Evolutionary conservation across 768 basidiomycete species (phyloP), one percentile per base, ranked within the genome.

Genomic region (Cystofilobasidium capitatum): DNA sequence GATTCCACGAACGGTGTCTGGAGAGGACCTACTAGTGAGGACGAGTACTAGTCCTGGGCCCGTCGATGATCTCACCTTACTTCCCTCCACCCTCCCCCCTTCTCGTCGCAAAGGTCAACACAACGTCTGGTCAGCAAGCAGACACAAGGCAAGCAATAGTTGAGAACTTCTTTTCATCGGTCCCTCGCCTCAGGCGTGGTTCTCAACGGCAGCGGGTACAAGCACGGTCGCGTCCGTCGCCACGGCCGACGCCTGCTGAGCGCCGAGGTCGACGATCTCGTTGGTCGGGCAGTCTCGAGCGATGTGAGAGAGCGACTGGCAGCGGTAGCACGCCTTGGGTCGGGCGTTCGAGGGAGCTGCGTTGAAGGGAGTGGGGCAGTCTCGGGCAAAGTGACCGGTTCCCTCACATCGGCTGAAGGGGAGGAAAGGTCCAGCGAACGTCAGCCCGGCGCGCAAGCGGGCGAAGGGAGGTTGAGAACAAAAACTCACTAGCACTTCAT

Each of bases 261-360:
- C 26, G 24, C 17, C 29, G 16, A 22, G 37, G 33, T 37, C 6
- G 40, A 31, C 59, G 24, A 13, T 17, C 42, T 35, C 44, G 58
- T 37, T 40, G 55, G 63, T 59, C 16, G 69, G 69, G 60, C 69
- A 70, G 57, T 70, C 69, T 16, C 69, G 64, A 45, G 59, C 44
- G 29, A 67, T 35, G 58, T 69, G 67, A 17, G 62, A 61, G 4
- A 36, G 12, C 57, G 63, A 37, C 22, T 51, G 39, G 54, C 67
- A 69, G 36, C 44, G 29, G 62, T 69, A 69, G 67, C 67, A 69
- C 12, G 49, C 36, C 36, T 62, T 61, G 37, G 60, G 61, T 36
- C 62, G 39, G 0, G 33, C 20, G 31, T 20, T 44, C 12, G 36
- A 36, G 16, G n/a, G 45, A 22, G 40, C 12, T 8, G 36, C 40